Conservation (phyloP, 345 rosid genomes). For the Crucihimalaya himalaica region DNA sequence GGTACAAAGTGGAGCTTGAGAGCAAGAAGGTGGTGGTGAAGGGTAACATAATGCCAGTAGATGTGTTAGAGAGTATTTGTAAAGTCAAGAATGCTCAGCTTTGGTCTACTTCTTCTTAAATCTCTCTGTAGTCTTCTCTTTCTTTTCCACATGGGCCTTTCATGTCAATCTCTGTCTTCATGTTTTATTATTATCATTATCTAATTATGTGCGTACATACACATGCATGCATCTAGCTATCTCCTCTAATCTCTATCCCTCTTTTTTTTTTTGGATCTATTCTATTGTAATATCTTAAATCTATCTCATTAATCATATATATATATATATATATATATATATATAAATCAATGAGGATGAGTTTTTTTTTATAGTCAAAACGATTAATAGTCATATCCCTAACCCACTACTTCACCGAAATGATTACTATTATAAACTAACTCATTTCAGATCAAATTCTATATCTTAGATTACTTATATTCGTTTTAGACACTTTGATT, state of each 20-base stretch:
- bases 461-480: neutral
- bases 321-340: neutral
- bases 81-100: conserved; percentile 85
- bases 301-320: neutral
- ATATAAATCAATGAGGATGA: neutral
- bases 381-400: neutral
- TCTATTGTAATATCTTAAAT: conserved; percentile 18
- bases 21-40: conserved; percentile 84
- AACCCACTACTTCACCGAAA: neutral
- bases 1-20: conserved; percentile 88
- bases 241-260: conserved; percentile 16
- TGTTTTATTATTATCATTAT: conserved; percentile 18
- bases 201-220: conserved; percentile 31
- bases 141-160: conserved; percentile 32
- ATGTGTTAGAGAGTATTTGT: conserved; percentile 80
- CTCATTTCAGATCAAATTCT: too few relatives aligned
- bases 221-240: conserved; percentile 35
- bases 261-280: neutral
- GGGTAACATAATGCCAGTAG: conserved; percentile 73
- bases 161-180: conserved; percentile 34
- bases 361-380: neutral
- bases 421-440: neutral
- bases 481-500: too few relatives aligned
- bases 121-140: neutral
- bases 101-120: conserved; percentile 50